Conservation (phyloP, 176 grass and related monocot species). For the Thinopyrum elongatum region DNA sequence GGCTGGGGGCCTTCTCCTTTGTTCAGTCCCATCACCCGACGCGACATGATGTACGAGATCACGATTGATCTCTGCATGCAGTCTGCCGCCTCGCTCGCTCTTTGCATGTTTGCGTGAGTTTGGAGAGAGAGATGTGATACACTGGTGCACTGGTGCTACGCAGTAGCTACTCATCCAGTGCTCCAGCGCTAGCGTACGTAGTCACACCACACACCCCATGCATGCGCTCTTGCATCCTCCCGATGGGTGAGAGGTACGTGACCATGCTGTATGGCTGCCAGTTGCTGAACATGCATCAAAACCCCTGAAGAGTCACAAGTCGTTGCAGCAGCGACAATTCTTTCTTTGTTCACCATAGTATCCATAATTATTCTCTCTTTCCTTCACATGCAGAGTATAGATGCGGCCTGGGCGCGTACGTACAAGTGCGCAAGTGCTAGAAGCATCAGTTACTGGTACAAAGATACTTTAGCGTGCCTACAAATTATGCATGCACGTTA, state of each 20-base stretch:
- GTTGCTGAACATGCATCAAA: slow-evolving; percentile 4
- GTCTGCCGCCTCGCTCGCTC: neutral
- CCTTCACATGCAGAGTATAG: neutral
- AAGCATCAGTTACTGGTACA: neutral
- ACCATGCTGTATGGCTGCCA: slow-evolving; percentile 30
- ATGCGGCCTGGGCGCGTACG: neutral
- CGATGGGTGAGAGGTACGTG: slow-evolving; percentile 26
- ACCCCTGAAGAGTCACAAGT: slow-evolving; percentile 46
- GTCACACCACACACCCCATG: neutral
- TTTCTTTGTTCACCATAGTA: neutral
- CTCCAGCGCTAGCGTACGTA: neutral
- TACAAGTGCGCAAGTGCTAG: neutral
- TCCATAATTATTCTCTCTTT: neutral
- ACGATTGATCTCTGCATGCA: slow-evolving; percentile 2
- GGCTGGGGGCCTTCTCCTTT: slow-evolving; percentile 30
- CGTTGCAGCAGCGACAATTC: slow-evolving; percentile 20
- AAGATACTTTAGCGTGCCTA: too few species aligned
- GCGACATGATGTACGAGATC: slow-evolving; percentile 13
- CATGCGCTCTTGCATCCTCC: neutral
- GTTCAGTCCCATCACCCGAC: slow-evolving; percentile 15
- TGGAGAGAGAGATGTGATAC: slow-evolving; percentile 40
- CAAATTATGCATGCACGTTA: neutral
- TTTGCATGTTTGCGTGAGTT: slow-evolving; percentile 50
- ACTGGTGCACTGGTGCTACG: neutral
- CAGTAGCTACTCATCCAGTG: neutral